Percentiles rank a stretch among this genome's conserved stretches.
Evolutionary conservation across 495 filamentous ascomycete genomes (phyloP).

Genomic region (Penicillium desertorum): DNA sequence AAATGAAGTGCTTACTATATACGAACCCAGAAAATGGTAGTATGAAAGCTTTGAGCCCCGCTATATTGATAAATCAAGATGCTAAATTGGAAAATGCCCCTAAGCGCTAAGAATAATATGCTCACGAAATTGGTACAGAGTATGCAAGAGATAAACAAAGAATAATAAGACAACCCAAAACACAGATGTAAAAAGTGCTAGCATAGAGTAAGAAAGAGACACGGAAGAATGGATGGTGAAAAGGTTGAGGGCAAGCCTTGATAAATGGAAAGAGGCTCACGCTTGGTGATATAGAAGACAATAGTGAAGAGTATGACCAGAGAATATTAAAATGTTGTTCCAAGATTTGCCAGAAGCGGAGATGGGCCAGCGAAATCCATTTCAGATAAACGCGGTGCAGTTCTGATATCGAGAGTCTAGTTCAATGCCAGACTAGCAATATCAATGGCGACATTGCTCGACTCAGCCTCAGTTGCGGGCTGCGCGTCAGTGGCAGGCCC

Average conservation of each 20-base stretch:
- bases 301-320: neutral
- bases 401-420: slow-evolving; percentile 11
- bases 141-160: slow-evolving; percentile 17
- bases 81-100: slow-evolving; percentile 24
- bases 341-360: slow-evolving; percentile 5
- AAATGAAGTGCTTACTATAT: slow-evolving; percentile 4
- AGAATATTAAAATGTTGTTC: slow-evolving; percentile 4
- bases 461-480: slow-evolving; percentile 15
- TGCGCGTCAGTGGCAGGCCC: slow-evolving; percentile 13
- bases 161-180: neutral
- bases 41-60: slow-evolving; percentile 8
- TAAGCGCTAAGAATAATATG: slow-evolving; percentile 33
- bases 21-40: neutral
- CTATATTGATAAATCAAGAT: slow-evolving; percentile 14
- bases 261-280: neutral
- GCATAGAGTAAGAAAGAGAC: slow-evolving; percentile 8
- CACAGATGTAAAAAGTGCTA: slow-evolving; percentile 9
- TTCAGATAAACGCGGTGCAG: neutral
- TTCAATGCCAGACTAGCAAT: slow-evolving; percentile 32
- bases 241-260: slow-evolving; percentile 4
- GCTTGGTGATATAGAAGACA: slow-evolving; percentile 4
- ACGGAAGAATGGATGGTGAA: neutral
- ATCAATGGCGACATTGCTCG: slow-evolving; percentile 32
- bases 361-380: neutral
- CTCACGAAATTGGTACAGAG: slow-evolving; percentile 22